Base-by-base conservation (phyloP, 2,329 filamentous ascomycete species). In the Lasiodiplodia hormozganensis region DNA sequence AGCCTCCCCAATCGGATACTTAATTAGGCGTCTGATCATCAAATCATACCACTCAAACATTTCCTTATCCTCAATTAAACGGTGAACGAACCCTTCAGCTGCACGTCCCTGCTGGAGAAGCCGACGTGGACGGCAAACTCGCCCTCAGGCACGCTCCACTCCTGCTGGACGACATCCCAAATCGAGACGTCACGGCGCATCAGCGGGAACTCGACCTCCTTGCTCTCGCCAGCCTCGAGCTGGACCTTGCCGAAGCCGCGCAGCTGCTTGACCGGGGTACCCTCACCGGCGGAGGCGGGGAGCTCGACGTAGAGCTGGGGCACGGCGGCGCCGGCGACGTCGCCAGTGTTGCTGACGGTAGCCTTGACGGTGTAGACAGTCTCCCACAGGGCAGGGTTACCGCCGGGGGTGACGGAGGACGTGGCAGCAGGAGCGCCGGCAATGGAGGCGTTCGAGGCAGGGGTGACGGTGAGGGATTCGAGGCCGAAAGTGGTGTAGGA, bases 401-500 rank as follows among this genome's bases (percentile, higher is more conserved):
- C 68, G 47, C 68, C 68, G 43, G 68, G 68, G 23, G 31, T 25
- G 58, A 25, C 51, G 21, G 34, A 4, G 21, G 40, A 18, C n/a
- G 21, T 85, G 70, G 28, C 78, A 71, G n/a, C 78, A 68, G 69
- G 77, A 70, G 79, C 73, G 58, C 91, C 79, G 12, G 82, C 78
- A 14, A 88, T 73, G 40, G 86, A 84, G 68, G 92, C 81, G 77
- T 68, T 65, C 40, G 23, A 85, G 70, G 23, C 79, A 71, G 21
- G 79, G 66, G 69, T 76, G 71, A 80, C 74, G 60, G 91, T 78
- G 10, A 82, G 79, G 14, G 88, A 73, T 38, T 86, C 84, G 68
- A 93, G 85, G 14, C 86, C 81, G 77, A 95, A 96, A 0, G 81
- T 86, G 0, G 93, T 94, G 81, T 96, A 97, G 65, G 90, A 92